A percentile compares a stretch with the other conserved stretches of the same genome.
These are phyloP conservation scores for Rhizophlyctis rosea DNA, from an alignment of 192 early-diverging fungal genomes.

Conservation along the genomic window DNA sequence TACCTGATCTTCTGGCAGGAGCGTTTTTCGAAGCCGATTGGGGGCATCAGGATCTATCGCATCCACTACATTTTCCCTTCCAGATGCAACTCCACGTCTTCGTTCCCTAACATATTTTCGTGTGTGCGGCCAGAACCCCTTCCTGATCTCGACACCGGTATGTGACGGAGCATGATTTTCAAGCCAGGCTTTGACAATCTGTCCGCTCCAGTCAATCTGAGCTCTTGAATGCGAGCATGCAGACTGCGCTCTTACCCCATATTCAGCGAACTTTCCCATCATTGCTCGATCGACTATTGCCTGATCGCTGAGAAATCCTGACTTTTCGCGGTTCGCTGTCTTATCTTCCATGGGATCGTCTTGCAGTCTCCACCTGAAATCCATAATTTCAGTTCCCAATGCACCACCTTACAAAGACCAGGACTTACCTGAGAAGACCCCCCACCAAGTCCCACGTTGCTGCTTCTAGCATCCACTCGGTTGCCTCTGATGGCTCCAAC, in stretches of 20 bases:
- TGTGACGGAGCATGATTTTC: constrained; percentile 34
- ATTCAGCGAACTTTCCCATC: not conserved
- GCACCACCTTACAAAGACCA: not conserved
- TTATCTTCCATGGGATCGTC: not conserved
- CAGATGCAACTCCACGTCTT: not conserved
- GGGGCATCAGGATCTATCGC: constrained; percentile 47
- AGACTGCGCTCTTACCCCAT: not conserved
- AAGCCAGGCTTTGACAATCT: constrained; percentile 45
- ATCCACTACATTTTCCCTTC: constrained; percentile 15
- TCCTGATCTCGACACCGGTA: constrained; percentile 26
- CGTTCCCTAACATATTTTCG: constrained; percentile 13
- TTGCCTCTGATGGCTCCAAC: no score
- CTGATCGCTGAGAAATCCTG: constrained; percentile 12
- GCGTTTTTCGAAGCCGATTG: constrained; percentile 22
- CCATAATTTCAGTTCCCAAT: not conserved
- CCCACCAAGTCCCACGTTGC: constrained; percentile 20
- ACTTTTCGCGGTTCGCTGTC: not conserved
- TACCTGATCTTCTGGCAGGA: constrained; percentile 35
- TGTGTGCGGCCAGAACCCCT: constrained; percentile 34
- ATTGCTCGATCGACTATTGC: not conserved
- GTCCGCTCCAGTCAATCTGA: no score
- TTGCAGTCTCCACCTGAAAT: not conserved
- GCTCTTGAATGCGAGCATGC: not conserved
- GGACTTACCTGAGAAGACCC: constrained; percentile 1
- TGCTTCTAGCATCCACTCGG: constrained; percentile 25